Evolutionary conservation across 2,329 filamentous ascomycete species (phyloP).

Genomic region (Penicillium digitatum): DNA sequence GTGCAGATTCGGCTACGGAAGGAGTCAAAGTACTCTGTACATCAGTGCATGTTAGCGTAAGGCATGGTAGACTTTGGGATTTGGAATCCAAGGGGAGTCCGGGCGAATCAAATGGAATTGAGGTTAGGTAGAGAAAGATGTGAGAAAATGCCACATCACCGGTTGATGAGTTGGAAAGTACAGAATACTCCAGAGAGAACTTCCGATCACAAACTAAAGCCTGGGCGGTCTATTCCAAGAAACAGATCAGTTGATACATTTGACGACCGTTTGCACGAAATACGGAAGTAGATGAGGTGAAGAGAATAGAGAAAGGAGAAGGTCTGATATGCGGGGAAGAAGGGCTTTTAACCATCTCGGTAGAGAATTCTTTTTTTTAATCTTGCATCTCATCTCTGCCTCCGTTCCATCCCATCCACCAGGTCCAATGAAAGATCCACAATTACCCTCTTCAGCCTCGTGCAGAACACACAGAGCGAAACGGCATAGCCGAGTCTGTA

Average conservation of each 20-base stretch:
- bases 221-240: slow-evolving; percentile 2
- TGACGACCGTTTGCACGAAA: neutral
- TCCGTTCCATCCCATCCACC: neutral
- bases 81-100: neutral
- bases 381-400: neutral
- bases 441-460: slow-evolving; percentile 14
- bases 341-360: neutral
- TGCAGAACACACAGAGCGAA: slow-evolving; percentile 5
- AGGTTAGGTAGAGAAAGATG: neutral
- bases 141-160: slow-evolving; percentile 4
- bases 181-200: too few relatives aligned
- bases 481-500: slow-evolving; percentile 16
- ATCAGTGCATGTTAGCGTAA: neutral
- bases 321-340: neutral
- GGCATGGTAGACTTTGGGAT: neutral
- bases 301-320: neutral
- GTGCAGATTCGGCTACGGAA: neutral
- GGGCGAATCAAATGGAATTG: neutral
- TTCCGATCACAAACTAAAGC: neutral
- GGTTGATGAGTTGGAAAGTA: neutral
- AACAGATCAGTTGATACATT: neutral
- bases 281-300: neutral
- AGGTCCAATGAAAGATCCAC: neutral
- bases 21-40: too few relatives aligned
- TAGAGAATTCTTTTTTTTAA: neutral